Base-by-base conservation (phyloP, 495 filamentous ascomycete genomes). In the Aspergillus baeticus region DNA sequence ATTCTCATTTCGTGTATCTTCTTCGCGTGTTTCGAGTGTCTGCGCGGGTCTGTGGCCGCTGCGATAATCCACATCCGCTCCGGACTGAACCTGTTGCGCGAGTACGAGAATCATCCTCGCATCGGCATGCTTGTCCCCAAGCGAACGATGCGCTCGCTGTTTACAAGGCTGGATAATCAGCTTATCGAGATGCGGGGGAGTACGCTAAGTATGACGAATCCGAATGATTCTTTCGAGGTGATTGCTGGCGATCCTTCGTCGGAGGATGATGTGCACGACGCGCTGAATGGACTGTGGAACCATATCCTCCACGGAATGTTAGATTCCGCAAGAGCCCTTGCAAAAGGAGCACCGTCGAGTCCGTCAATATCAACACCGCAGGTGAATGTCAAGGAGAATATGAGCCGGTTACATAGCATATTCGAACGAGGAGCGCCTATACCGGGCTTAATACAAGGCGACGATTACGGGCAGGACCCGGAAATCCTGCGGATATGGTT, bases 81-180 rank as follows among this genome's bases (percentile, higher is more conserved):
- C 10, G 48, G 48, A 13, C 6, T 51, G 20, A 51, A 51, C 10
- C 21, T 51, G 6, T 20, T 51, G 13, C 48, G 48, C 6, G 48
- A 51, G 18, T 51, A 51, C 21, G 48, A 51, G 35, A 21, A 17
- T 17, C 17, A 49, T 14, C 45, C 34, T 13, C 18, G 34, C 0
- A 51, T 13, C 11, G 48, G 48, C n/a, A 3, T 15, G n/a, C 20
- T 51, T 18, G 35, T 51, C 1, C 35, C 48, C 1, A 20, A n/a
- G 21, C 48, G 36, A 6, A 51, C 48, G n/a, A 51, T 51, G 36
- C 18, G 48, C 5, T 38, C 48, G 20, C 7, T 51, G 18, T 51
- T 51, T 22, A 51, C 48, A n/a, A 17, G 48, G 14, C 22, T 51
- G 10, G 48, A 51, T 51, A 51, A 51, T 23, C 48, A 51, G 35